Conservation (phyloP, 768 basidiomycete species). For the Scleroderma citrinum region DNA sequence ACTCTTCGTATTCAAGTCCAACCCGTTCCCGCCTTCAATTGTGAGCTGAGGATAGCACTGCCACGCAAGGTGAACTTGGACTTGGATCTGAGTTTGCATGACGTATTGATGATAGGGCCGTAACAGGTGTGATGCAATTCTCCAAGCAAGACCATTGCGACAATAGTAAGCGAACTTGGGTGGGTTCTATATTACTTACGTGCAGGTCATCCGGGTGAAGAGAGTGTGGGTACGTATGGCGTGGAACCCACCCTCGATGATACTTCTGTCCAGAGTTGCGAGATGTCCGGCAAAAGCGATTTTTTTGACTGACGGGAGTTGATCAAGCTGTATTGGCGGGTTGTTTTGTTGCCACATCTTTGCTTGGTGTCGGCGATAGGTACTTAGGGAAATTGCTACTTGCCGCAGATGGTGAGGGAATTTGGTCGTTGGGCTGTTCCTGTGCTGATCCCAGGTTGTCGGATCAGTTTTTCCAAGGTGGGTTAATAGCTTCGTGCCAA, state of each 20-base stretch:
- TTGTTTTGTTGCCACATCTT: conserved; percentile 94
- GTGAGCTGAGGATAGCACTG: too few species aligned
- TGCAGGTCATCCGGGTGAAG: conserved; percentile 85
- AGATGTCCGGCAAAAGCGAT: conserved; percentile 42
- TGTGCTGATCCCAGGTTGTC: conserved; percentile 1
- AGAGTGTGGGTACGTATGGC: conserved; percentile 89
- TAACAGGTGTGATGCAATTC: conserved; percentile 93
- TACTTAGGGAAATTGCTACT: conserved; percentile 94
- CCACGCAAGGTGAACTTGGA: conserved; percentile 94
- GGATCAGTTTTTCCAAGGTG: conserved; percentile 97
- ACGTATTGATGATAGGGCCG: conserved; percentile 88
- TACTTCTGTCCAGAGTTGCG: conserved; percentile 94
- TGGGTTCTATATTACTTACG: conserved; percentile 84
- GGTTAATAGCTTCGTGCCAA: conserved; percentile 8
- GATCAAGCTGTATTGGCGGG: conserved; percentile 62
- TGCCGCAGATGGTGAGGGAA: conserved; percentile 72
- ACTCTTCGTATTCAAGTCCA: conserved; percentile 96
- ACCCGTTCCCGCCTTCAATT: conserved; percentile 86
- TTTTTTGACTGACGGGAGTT: conserved; percentile 1
- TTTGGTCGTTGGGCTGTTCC: conserved; percentile 1
- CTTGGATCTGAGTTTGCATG: conserved; percentile 84
- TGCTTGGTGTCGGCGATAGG: conserved; percentile 94
- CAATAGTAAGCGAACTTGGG: conserved; percentile 89
- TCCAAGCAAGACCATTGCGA: conserved; percentile 91
- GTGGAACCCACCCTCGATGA: conserved; percentile 94